phyloP scores from a whole-genome alignment of 768 basidiomycete species.

The Boletus reticuloceps region DNA sequence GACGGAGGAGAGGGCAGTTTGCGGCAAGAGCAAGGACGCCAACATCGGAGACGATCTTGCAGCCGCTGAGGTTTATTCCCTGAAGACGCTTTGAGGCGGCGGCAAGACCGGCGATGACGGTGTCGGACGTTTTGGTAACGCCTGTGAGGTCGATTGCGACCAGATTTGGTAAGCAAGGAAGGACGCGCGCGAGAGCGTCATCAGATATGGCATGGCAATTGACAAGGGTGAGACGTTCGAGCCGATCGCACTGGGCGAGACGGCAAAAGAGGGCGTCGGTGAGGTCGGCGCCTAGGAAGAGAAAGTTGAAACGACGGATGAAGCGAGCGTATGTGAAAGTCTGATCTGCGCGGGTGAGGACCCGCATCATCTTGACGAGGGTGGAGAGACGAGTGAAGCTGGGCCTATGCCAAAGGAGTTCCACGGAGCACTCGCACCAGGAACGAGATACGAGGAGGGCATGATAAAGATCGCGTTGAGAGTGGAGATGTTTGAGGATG shows the following conservation, averaged over 20 bases:
- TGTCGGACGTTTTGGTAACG: slow-evolving; percentile 66
- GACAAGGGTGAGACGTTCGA: slow-evolving; percentile 88
- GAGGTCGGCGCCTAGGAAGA: slow-evolving; percentile 64
- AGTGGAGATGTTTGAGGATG: slow-evolving; percentile 81
- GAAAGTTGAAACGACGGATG: slow-evolving; percentile 89
- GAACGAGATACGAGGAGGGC: slow-evolving; percentile 79
- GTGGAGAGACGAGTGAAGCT: slow-evolving; percentile 65
- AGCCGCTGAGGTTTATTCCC: slow-evolving; percentile 88
- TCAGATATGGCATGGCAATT: slow-evolving; percentile 71
- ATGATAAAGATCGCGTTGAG: slow-evolving; percentile 68
- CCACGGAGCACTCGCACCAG: slow-evolving; percentile 96
- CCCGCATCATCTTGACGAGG: slow-evolving; percentile 73
- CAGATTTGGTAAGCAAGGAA: slow-evolving; percentile 71
- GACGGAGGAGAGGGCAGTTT: slow-evolving; percentile 73
- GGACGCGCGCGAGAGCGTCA: slow-evolving; percentile 56
- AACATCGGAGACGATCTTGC: slow-evolving; percentile 73
- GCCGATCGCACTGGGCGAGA: slow-evolving; percentile 69
- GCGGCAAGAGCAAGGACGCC: slow-evolving; percentile 75
- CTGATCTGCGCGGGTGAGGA: slow-evolving; percentile 60
- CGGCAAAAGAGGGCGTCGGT: slow-evolving; percentile 70
- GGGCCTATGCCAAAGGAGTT: slow-evolving; percentile 93
- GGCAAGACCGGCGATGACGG: slow-evolving; percentile 70
- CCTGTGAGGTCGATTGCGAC: slow-evolving; percentile 85
- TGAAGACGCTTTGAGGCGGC: slow-evolving; percentile 71
- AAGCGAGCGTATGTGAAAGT: slow-evolving; percentile 88